Evolutionary conservation across 23 red algal species (phyloP).

Genomic region (Pyropia yezoensis): DNA sequence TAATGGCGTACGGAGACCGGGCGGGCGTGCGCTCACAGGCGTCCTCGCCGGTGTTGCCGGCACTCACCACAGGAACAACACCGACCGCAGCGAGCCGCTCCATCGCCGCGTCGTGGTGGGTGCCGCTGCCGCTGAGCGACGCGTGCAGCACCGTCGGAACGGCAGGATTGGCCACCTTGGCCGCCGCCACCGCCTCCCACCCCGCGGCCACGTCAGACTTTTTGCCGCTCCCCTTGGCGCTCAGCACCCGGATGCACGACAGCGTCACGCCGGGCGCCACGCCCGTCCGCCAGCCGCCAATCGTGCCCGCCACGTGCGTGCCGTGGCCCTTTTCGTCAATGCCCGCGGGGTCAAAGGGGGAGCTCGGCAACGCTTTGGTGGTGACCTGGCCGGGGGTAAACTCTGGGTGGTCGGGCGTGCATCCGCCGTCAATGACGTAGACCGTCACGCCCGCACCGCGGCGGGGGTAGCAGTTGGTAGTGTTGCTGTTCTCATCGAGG

Average conservation of each 20-base stretch:
- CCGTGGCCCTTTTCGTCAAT: constrained; percentile 38
- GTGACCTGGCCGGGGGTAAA: constrained; percentile 16
- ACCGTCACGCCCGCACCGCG: constrained; percentile 25
- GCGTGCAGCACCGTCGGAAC: too few species aligned
- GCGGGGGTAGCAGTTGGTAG: constrained; percentile 16
- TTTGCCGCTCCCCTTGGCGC: too few species aligned
- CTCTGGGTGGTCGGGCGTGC: constrained; percentile 23
- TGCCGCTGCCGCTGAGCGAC: too few species aligned
- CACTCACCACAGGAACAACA: constrained; percentile 33
- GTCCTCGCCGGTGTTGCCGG: constrained; percentile 31
- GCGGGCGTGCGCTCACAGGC: constrained; percentile 42
- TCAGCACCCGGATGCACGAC: too few species aligned
- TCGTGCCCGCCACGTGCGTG: constrained; percentile 32
- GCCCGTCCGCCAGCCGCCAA: constrained; percentile 10
- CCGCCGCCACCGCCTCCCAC: too few species aligned
- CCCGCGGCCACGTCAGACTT: too few species aligned
- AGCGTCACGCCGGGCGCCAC: too few species aligned
- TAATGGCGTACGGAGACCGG: constrained; percentile 15
- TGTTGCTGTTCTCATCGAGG: too few species aligned
- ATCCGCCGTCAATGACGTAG: constrained; percentile 47
- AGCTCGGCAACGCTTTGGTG: constrained; percentile 11
- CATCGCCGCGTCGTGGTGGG: constrained; percentile 7
- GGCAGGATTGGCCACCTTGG: too few species aligned
- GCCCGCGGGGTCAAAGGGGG: background rate
- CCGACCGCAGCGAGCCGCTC: constrained; percentile 4